These are phyloP conservation scores for Prunella vulgaris DNA, from an alignment of 257 asterid species.

Conservation along the genomic window DNA sequence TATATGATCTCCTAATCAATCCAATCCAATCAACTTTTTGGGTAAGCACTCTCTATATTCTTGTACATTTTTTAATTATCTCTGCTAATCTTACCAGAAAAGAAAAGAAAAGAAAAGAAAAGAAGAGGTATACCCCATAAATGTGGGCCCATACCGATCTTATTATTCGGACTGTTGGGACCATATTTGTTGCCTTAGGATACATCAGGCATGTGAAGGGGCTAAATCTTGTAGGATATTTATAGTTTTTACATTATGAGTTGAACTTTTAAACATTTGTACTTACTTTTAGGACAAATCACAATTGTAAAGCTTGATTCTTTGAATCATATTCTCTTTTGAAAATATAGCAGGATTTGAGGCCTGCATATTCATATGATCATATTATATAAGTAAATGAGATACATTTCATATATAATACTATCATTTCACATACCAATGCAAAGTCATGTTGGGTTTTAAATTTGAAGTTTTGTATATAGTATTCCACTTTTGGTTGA, in stretches of 20 bases:
- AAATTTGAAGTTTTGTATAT: constrained; percentile 1
- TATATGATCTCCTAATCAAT: not conserved
- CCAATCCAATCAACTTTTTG: too few relatives aligned
- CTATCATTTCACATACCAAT: too few relatives aligned
- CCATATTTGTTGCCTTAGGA: constrained; percentile 11
- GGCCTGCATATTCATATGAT: too few relatives aligned
- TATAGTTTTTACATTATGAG: constrained; percentile 6
- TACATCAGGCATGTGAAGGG: constrained; percentile 14
- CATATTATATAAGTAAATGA: too few relatives aligned
- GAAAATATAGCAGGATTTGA: too few relatives aligned
- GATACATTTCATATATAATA: too few relatives aligned
- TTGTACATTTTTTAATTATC: not conserved
- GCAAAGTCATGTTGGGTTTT: not conserved
- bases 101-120: not conserved
- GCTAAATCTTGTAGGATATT: constrained; percentile 8
- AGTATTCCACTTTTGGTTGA: constrained; percentile 4
- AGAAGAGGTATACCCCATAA: not conserved
- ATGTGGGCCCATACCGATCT: constrained; percentile 4
- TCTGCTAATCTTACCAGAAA: not conserved
- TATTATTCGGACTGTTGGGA: not conserved
- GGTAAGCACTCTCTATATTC: not conserved
- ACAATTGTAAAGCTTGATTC: constrained; percentile 21
- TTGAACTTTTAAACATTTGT: too few relatives aligned
- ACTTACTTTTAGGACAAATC: constrained; percentile 2
- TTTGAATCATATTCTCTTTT: too few relatives aligned